Evolutionary conservation across 352 stramenopile species (phyloP), one percentile per base, ranked within the genome.

Genomic region (Phytophthora ohioensis): DNA sequence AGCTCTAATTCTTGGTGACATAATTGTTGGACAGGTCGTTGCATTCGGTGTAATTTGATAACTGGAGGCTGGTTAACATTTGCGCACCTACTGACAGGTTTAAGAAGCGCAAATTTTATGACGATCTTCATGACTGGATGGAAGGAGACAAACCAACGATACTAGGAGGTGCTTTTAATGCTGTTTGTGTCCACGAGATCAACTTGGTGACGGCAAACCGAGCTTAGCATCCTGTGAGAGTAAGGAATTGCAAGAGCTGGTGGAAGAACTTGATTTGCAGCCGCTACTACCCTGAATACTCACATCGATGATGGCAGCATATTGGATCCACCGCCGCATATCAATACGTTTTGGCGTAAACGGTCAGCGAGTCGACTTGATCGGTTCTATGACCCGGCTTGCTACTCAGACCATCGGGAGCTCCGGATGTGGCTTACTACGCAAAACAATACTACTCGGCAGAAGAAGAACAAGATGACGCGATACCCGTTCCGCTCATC

Each of bases 91-190:
- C 41, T 6, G 15, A 61, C 13, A 27, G 39, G 31, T n/a, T n/a
- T 15, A 52, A 41, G 15, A 13, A 41, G 30, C 21, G 27, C 11
- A 30, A 12, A 7, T 61, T 61, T 5, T 61, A 32, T 36, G 11
- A 8, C 12, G 10, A 53, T 6, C 30, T 61, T n/a, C 8, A 43
- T 5, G 38, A 39, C 6, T 52, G 54, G 54, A n/a, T 61, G 9
- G 27, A 11, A 2, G 13, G 10, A 15, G 30, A 38, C 9, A 11
- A 36, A 39, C 12, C 6, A 10, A 48, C 31, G 15, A n/a, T 61
- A 10, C 5, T 61, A n/a, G 54, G 38, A 17, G 54, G 39, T 31
- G 54, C 52, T 13, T 51, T 61, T 30, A 61, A 42, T 52, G 54
- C 54, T 5, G 54, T 61, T 10, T 61, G 3, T 36, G 12, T 8